Evolutionary conservation across 176 grass and related monocot species (phyloP).

Genomic region (Triticum aestivum): DNA sequence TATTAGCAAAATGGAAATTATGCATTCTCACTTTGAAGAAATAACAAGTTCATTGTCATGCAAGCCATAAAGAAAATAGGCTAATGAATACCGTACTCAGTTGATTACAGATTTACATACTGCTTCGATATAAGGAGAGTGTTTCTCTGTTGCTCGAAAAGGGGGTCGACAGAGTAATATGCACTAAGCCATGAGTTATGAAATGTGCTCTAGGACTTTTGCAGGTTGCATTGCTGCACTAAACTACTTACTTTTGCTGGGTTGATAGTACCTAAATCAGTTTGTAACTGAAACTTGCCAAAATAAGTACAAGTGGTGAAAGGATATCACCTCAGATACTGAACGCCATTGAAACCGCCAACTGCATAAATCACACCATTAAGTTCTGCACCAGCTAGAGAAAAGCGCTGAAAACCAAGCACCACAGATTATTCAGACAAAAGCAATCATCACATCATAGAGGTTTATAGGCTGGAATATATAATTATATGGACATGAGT

Average conservation of each 20-base stretch:
- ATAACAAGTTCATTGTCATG: neutral
- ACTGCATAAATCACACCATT: constrained; percentile 72
- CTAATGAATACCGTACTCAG: neutral
- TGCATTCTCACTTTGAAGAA: neutral
- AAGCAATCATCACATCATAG: neutral
- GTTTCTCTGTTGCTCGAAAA: neutral
- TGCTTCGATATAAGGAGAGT: neutral
- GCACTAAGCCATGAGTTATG: neutral
- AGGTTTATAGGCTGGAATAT: neutral
- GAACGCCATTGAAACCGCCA: constrained; percentile 68
- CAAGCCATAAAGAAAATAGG: constrained; percentile 6
- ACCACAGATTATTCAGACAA: constrained; percentile 11
- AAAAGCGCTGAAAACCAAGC: constrained; percentile 61
- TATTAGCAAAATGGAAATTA: neutral
- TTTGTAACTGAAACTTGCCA: constrained; percentile 20
- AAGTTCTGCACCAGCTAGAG: constrained; percentile 58
- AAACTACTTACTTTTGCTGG: neutral
- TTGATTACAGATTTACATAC: constrained; percentile 7
- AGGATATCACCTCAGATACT: constrained; percentile 57
- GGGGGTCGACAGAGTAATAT: neutral
- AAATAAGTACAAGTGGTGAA: constrained; percentile 31
- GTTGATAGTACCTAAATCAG: neutral
- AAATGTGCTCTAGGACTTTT: neutral
- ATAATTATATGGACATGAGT: neutral
- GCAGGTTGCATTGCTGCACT: neutral